Evolutionary conservation across 306 rosid genomes (phyloP), one percentile per base, ranked within the genome.

Genomic region (Cicer pinnatifidum): DNA sequence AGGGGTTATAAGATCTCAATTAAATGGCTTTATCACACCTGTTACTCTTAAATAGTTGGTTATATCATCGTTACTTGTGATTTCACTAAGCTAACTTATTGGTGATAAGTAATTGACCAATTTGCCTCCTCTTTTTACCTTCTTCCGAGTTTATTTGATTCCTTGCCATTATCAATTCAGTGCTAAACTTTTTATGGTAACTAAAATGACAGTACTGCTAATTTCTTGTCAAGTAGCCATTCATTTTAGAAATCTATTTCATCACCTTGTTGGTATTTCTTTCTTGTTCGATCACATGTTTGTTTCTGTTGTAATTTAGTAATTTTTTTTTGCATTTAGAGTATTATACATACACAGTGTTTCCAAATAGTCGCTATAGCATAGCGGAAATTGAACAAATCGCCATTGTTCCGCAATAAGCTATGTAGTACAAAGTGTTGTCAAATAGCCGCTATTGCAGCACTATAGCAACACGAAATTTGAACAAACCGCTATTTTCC

Each of bases 101-200:
- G 57, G 40, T 37, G 51, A 9, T 46, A 73, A 19, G 45, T 63
- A 43, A 7, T 51, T 41, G 61, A 17, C 7, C 66, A 17, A 15
- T 51, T 45, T 54, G 37, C 47, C 62, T 63, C 46, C 59, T 40
- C 54, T 38, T 69, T 59, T 71, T 64, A 11, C 11, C 47, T 51
- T 3, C 33, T 58, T 20, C 48, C 10, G 48, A 69, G 51, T 50
- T 50, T 70, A 16, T 62, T 51, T 62, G 67, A 41, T 51, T 48
- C 45, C 66, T 70, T 23, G 16, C 41, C 13, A 41, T 70, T 28
- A 41, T 41, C 63, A 23, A 13, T 45, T 70, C 58, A 41, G 11
- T 61, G 8, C 67, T 19, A 44, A 78, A 70, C 67, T n/a, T 61
- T 15, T 40, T 19, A 39, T 61, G 57, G 6, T 78, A 78, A 41